Evolutionary conservation across 2,329 filamentous ascomycete genomes (phyloP).

Genomic region (Pseudopyrenochaeta lycopersici): DNA sequence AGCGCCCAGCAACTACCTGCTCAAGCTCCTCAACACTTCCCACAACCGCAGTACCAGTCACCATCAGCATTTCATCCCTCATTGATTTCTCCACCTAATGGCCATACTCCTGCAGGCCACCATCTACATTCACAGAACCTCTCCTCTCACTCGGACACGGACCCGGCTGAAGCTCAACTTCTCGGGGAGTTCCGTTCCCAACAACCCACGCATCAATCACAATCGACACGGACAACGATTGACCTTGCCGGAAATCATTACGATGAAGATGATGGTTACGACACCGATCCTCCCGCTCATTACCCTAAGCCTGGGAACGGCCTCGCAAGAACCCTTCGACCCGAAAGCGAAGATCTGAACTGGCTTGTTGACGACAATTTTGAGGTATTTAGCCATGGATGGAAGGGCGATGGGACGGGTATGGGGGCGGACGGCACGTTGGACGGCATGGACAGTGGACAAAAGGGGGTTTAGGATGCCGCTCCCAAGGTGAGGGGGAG

Average conservation of each 20-base stretch:
- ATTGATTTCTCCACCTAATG: slow-evolving; percentile 42
- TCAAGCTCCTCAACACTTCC: slow-evolving; percentile 7
- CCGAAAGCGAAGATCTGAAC: slow-evolving; percentile 67
- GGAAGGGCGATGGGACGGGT: slow-evolving; percentile 46
- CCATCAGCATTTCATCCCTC: slow-evolving; percentile 15
- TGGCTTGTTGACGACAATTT: slow-evolving; percentile 70
- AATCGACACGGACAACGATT: slow-evolving; percentile 21
- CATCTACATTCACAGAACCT: slow-evolving; percentile 32
- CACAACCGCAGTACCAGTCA: slow-evolving; percentile 18
- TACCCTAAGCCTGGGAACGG: slow-evolving; percentile 72
- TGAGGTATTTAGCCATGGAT: slow-evolving; percentile 65
- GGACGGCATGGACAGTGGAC: slow-evolving; percentile 22
- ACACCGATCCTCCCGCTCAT: slow-evolving; percentile 61
- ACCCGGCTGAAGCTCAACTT: slow-evolving; percentile 45
- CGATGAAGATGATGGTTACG: slow-evolving; percentile 62
- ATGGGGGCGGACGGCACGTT: slow-evolving; percentile 39
- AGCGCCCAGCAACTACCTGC: slow-evolving; percentile 19
- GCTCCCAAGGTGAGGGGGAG: not conserved
- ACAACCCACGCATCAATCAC: slow-evolving; percentile 7
- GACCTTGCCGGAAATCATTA: slow-evolving; percentile 35
- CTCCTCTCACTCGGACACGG: slow-evolving; percentile 25
- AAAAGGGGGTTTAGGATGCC: slow-evolving; percentile 24
- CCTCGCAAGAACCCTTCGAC: slow-evolving; percentile 61
- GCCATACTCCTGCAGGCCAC: slow-evolving; percentile 22
- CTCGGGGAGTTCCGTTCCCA: slow-evolving; percentile 35